Conservation (phyloP, 2,329 filamentous ascomycete genomes). For the Emmonsiellopsis sp. region DNA sequence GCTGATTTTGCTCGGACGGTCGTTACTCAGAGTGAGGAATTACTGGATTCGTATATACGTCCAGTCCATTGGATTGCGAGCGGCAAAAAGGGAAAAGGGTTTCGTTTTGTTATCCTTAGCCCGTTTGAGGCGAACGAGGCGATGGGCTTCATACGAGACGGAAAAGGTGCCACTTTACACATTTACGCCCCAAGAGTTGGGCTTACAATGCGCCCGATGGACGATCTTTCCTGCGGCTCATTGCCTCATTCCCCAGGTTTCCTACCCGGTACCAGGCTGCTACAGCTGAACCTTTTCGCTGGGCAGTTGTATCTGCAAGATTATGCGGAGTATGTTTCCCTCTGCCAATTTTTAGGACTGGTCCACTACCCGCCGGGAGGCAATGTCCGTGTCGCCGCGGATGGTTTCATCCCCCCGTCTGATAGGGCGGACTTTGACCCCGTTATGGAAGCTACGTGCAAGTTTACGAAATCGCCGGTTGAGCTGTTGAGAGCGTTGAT, state of each 20-base stretch:
- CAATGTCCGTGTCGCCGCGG: not conserved
- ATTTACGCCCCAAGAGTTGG: conserved; percentile 40
- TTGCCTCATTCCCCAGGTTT: conserved; percentile 17
- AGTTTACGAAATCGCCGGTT: conserved; percentile 2
- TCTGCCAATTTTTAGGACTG: conserved; percentile 12
- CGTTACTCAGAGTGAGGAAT: conserved; percentile 2
- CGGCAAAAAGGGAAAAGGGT: not conserved
- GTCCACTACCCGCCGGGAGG: not conserved
- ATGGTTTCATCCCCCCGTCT: conserved; percentile 3
- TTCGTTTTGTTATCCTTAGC: conserved; percentile 44
- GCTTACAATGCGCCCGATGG: conserved; percentile 28
- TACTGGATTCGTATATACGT: conserved; percentile 40
- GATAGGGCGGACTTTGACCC: not conserved
- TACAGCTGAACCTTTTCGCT: conserved; percentile 53
- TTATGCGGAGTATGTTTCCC: conserved; percentile 41
- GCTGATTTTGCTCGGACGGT: conserved; percentile 43
- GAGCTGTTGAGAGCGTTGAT: not conserved
- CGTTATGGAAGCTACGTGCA: not conserved
- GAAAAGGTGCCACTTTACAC: conserved; percentile 32
- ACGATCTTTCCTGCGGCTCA: conserved; percentile 36
- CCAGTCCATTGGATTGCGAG: conserved; percentile 46
- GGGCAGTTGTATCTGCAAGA: conserved; percentile 54
- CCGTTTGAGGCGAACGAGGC: conserved; percentile 50
- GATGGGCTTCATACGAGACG: conserved; percentile 28
- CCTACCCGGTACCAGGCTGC: conserved; percentile 19